Conservation (phyloP, 2,329 filamentous ascomycete genomes). For the Dryadomyces quercus-mongolicae region DNA sequence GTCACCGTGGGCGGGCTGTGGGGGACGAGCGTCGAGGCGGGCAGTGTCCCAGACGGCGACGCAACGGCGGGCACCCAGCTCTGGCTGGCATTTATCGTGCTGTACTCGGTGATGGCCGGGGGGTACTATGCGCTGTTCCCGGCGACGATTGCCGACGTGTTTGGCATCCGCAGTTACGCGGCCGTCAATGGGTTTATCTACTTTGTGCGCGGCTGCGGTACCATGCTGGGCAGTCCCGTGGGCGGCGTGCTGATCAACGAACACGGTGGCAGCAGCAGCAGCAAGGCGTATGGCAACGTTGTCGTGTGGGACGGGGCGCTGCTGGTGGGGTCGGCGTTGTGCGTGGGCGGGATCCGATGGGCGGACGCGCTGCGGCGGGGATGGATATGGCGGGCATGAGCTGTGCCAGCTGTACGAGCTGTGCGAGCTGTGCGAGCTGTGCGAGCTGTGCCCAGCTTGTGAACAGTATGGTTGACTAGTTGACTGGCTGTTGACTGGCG, state of each 20-base stretch:
- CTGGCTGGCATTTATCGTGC: slow-evolving; percentile 20
- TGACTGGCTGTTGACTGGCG: no score
- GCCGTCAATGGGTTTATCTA: slow-evolving; percentile 34
- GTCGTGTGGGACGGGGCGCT: slow-evolving; percentile 29
- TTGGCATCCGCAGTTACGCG: slow-evolving; percentile 32
- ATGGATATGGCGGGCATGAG: slow-evolving; percentile 11
- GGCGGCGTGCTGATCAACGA: slow-evolving; percentile 25
- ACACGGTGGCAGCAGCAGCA: slow-evolving; percentile 6
- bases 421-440: no score
- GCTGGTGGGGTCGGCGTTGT: slow-evolving; percentile 24
- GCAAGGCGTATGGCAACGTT: slow-evolving; percentile 22
- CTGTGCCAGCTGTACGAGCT: no score
- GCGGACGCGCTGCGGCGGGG: slow-evolving; percentile 14
- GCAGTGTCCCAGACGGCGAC: background rate
- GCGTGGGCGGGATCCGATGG: slow-evolving; percentile 29
- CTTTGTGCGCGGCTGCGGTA: slow-evolving; percentile 29
- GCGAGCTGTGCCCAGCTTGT: no score
- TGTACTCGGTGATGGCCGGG: slow-evolving; percentile 30
- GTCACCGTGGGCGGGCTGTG: slow-evolving; percentile 10
- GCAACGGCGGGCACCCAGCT: background rate
- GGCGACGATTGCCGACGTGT: slow-evolving; percentile 33
- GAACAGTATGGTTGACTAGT: no score
- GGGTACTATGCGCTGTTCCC: slow-evolving; percentile 34
- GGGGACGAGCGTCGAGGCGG: slow-evolving; percentile 7
- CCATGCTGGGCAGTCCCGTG: slow-evolving; percentile 31